phyloP scores from a whole-genome alignment of 306 rosid genomes.

The Cotoneaster glaucophyllus region DNA sequence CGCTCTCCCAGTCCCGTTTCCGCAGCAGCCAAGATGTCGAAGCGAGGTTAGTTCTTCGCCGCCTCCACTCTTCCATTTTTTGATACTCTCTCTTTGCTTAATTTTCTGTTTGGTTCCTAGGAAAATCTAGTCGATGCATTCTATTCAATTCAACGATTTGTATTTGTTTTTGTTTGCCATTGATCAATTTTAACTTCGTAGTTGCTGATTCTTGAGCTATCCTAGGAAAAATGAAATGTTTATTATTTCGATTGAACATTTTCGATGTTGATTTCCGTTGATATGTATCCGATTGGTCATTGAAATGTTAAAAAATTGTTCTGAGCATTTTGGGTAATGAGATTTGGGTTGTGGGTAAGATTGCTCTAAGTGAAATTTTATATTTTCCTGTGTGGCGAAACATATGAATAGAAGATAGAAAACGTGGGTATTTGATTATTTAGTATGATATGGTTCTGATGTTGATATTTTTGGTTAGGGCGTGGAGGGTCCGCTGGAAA shows the following conservation, averaged over 20 bases:
- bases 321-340: neutral
- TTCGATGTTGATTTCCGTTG: neutral
- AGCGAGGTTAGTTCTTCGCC: conserved; percentile 38
- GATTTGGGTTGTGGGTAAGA: neutral
- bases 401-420: neutral
- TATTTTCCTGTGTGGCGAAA: neutral
- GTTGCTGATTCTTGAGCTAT: neutral
- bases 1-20: neutral
- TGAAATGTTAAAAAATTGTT: neutral
- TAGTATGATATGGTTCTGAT: neutral
- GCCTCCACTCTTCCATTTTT: too few relatives aligned
- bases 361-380: neutral
- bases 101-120: neutral
- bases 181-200: neutral
- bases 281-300: neutral
- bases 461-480: conserved; percentile 31
- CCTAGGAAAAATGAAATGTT: neutral
- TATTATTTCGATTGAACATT: neutral
- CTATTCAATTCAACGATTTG: neutral
- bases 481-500: conserved; percentile 63
- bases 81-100: neutral
- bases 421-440: neutral
- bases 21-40: conserved; percentile 42
- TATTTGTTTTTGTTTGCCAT: neutral
- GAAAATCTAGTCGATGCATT: neutral